phyloP scores from a whole-genome alignment of 306 rosid species.

The Vicia sativa region DNA sequence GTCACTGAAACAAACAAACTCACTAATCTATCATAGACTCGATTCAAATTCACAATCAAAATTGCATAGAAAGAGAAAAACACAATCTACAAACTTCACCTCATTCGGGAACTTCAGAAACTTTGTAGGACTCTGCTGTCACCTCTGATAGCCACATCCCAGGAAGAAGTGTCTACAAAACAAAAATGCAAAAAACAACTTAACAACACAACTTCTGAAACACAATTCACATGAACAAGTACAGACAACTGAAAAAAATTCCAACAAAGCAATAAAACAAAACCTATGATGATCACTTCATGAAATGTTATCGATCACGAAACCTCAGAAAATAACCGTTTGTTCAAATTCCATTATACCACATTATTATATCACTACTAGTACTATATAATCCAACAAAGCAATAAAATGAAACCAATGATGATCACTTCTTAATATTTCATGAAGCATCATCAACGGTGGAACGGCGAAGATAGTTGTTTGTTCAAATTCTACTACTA shows the following conservation, averaged over 20 bases:
- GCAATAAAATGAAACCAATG: not conserved
- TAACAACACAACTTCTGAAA: not conserved
- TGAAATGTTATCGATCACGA: not conserved
- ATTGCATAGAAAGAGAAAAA: not conserved
- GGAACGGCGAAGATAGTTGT: not conserved
- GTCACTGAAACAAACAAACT: no score
- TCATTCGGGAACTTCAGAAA: conserved; percentile 57
- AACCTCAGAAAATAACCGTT: not conserved
- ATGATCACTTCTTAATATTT: not conserved
- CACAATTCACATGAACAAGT: conserved; percentile 7
- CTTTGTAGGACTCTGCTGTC: conserved; percentile 56
- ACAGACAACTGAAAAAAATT: conserved; percentile 24
- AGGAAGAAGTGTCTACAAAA: conserved; percentile 54
- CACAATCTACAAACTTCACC: conserved; percentile 40
- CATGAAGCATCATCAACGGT: not conserved
- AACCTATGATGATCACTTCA: not conserved
- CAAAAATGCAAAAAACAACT: conserved; percentile 15
- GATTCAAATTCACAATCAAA: conserved; percentile 15
- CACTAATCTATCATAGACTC: not conserved
- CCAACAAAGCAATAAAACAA: not conserved
- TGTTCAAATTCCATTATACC: not conserved
- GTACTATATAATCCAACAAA: not conserved
- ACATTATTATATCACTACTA: not conserved
- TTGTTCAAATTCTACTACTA: not conserved
- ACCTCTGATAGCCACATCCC: conserved; percentile 55